Evolutionary conservation across 768 basidiomycete species (phyloP).

Genomic region (Porpolomopsis calyptriformis): DNA sequence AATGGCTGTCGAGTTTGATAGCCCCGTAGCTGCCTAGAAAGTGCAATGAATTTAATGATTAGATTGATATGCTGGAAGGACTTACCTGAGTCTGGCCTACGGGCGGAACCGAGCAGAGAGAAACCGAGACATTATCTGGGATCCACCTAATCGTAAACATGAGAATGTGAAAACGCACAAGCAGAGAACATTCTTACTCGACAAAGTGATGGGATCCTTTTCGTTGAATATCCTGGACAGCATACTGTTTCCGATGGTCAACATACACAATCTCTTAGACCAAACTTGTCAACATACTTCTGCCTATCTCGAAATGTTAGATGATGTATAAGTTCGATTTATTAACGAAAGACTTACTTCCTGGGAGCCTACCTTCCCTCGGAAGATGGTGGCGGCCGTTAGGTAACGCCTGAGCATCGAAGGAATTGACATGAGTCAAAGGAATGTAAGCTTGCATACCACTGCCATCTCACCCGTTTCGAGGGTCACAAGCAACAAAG

Average conservation of each 20-base stretch:
- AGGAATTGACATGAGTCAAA: neutral
- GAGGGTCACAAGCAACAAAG: slow-evolving; percentile 75
- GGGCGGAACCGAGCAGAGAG: slow-evolving; percentile 73
- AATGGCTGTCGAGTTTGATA: slow-evolving; percentile 73
- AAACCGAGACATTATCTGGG: slow-evolving; percentile 81
- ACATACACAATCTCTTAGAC: neutral
- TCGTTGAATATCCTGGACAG: slow-evolving; percentile 62
- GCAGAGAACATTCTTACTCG: slow-evolving; percentile 42
- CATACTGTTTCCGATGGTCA: slow-evolving; percentile 32
- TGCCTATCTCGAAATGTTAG: slow-evolving; percentile 32
- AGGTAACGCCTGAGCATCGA: slow-evolving; percentile 54
- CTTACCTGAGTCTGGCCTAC: slow-evolving; percentile 63
- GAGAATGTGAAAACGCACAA: neutral
- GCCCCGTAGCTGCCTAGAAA: slow-evolving; percentile 51
- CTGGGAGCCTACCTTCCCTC: slow-evolving; percentile 68
- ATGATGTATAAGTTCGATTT: slow-evolving; percentile 17
- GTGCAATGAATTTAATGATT: slow-evolving; percentile 9
- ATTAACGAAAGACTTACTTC: slow-evolving; percentile 45
- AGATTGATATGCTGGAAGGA: slow-evolving; percentile 5
- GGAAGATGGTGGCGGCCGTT: slow-evolving; percentile 80
- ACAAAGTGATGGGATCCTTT: slow-evolving; percentile 71
- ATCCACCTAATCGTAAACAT: slow-evolving; percentile 52
- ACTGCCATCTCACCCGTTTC: slow-evolving; percentile 45
- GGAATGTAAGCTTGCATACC: neutral
- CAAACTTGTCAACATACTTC: slow-evolving; percentile 32